Base-by-base conservation (phyloP, 2,329 filamentous ascomycete species). In the Ilyonectria robusta region DNA sequence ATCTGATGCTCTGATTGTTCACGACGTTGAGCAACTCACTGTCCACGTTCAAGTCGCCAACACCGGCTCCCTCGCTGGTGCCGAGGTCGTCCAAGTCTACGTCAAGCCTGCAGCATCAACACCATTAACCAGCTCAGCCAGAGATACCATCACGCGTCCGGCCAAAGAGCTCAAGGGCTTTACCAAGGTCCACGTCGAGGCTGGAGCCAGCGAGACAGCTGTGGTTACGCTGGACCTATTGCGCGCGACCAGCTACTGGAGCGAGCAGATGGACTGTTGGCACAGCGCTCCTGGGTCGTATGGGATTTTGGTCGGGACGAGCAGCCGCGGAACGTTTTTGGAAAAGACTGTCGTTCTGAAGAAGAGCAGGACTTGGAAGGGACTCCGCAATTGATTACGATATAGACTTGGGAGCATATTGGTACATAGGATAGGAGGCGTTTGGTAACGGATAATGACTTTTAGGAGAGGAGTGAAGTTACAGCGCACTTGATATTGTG, bases 1-100 rank as follows among this genome's bases (percentile, higher is more conserved):
- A 3, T n/a, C 35, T 26, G 35, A 54, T 23, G 37, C 37, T 9
- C 40, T 48, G 7, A 15, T 42, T 35, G 35, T 65, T 6, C 50
- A 46, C 4, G 46, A 55, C 6, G 35, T 50, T 13, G 55, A 68
- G 4, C 47, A 67, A 26, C 29, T 71, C 15, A 31, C 47, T 11
- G 53, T 68, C 23, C 31, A 33, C 11, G 89, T 92, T 72, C 90
- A 86, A 73, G 83, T 85, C 5, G 47, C 68, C 40, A 77, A 78
- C 68, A 77, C 72, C 1, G 76, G 75, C 47, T 54, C 67, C 6
- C 67, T 59, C 17, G 61, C 70, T 1, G 78, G 78, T 8, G 67
- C 75, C 11, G 73, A 77, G 35, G 74, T 78, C 1, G 66, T 80
- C 1, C 78, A 80, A 59, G 72, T 78, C 3, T 80, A 79, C 66